phyloP scores from a whole-genome alignment of 179 eudicot species.

The Drosera spatulata region DNA sequence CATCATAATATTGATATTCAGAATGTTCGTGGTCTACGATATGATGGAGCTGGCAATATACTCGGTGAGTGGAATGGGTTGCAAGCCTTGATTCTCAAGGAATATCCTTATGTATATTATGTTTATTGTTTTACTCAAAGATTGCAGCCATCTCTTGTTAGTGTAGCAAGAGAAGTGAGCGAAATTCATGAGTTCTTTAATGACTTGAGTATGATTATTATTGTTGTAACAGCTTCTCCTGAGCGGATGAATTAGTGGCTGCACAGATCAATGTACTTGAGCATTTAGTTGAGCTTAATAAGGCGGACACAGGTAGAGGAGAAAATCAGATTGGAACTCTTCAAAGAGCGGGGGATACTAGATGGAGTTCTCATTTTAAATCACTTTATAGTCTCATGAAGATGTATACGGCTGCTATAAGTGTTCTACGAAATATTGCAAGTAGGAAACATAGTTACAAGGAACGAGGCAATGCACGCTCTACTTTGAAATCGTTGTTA shows the following conservation, averaged over 20 bases:
- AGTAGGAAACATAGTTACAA: too few species aligned
- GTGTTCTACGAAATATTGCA: too few species aligned
- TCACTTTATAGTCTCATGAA: conserved; percentile 8
- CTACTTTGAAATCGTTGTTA: not conserved
- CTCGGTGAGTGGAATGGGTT: conserved; percentile 1
- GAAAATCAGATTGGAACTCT: conserved; percentile 1
- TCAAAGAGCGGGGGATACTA: conserved; percentile 9
- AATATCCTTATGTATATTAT: not conserved
- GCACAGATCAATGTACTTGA: not conserved
- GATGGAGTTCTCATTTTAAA: conserved; percentile 18
- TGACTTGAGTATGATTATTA: not conserved
- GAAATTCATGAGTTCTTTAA: not conserved
- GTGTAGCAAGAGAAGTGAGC: not conserved
- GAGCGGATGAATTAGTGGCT: conserved; percentile 1
- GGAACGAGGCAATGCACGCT: not conserved
- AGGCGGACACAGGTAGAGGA: too few species aligned
- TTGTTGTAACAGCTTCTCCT: not conserved
- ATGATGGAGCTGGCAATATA: conserved; percentile 4
- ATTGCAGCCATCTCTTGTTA: conserved; percentile 1
- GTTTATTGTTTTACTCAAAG: not conserved
- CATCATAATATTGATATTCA: not conserved
- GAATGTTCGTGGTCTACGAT: not conserved
- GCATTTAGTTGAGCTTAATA: too few species aligned
- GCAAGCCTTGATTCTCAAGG: not conserved
- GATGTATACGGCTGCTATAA: not conserved